Conservation (phyloP, 73 alveolate genomes). For the Halteria grandinella region DNA sequence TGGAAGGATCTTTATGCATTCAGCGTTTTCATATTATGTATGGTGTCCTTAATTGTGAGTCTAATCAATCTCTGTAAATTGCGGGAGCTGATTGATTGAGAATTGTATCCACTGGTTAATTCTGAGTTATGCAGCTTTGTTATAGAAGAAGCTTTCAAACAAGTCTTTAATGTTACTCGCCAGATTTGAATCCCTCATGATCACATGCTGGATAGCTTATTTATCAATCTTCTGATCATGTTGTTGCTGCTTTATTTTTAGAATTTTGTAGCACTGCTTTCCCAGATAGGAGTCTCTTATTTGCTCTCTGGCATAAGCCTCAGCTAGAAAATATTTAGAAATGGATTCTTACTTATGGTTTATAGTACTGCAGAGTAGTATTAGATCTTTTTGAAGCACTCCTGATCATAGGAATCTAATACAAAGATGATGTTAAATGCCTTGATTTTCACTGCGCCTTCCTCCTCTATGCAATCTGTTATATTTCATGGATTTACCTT, state of each 20-base stretch:
- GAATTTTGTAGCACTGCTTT: conserved; percentile 34
- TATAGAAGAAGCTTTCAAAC: conserved; percentile 14
- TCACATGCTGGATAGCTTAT: neutral
- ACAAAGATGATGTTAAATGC: conserved; percentile 41
- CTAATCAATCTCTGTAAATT: neutral
- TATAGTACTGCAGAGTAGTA: neutral
- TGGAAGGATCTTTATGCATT: conserved; percentile 19
- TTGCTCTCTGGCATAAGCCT: conserved; percentile 14
- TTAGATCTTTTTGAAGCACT: neutral
- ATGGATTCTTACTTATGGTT: conserved; percentile 5
- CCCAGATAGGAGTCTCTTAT: conserved; percentile 15
- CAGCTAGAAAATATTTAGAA: neutral
- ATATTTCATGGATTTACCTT: neutral
- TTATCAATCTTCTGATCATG: neutral
- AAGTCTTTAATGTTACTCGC: conserved; percentile 29
- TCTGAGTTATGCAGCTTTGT: neutral
- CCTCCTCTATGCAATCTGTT: conserved; percentile 25
- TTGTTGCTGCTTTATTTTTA: conserved; percentile 2
- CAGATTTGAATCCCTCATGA: conserved; percentile 3
- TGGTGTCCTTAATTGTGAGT: neutral
- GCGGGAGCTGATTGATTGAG: conserved; percentile 10
- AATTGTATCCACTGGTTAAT: conserved; percentile 25
- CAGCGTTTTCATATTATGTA: neutral
- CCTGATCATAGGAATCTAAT: conserved; percentile 20
- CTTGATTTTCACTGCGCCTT: conserved; percentile 21